Evolutionary conservation across 345 rosid genomes (phyloP).

Genomic region (Heritiera fomes): DNA sequence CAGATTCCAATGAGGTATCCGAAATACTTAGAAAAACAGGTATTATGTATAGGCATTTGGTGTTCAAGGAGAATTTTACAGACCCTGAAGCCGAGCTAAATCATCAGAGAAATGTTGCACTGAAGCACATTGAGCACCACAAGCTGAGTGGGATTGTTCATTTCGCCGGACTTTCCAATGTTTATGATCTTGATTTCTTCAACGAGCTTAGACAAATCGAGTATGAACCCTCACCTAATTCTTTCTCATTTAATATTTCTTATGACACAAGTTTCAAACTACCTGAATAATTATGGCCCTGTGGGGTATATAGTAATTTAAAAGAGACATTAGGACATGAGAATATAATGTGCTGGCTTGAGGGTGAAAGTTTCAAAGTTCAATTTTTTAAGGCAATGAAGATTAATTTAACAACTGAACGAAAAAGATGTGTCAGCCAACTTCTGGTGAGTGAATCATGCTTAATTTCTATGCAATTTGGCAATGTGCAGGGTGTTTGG

Average conservation of each 20-base stretch:
- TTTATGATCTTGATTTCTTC: constrained; percentile 86
- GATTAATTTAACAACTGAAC: background rate
- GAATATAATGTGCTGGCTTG: background rate
- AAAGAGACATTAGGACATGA: background rate
- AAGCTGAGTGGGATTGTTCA: constrained; percentile 79
- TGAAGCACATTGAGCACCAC: constrained; percentile 77
- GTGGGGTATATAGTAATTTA: too few species aligned
- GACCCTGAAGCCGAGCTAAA: constrained; percentile 61
- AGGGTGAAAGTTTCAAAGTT: background rate
- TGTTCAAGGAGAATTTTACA: constrained; percentile 66
- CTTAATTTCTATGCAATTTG: background rate
- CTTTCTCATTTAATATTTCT: background rate
- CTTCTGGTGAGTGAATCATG: background rate
- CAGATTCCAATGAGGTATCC: constrained; percentile 44
- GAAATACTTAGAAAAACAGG: constrained; percentile 69
- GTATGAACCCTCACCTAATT: constrained; percentile 39
- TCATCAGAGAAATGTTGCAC: constrained; percentile 73
- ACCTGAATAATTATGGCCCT: background rate
- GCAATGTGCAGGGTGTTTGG: constrained; percentile 65
- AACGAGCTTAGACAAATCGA: constrained; percentile 71
- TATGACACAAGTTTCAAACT: background rate
- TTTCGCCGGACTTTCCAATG: constrained; percentile 68
- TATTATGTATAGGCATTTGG: constrained; percentile 78
- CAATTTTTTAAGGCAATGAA: background rate
- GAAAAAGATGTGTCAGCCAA: background rate